A percentile compares a stretch with the other conserved stretches of the same genome.
Conservation (phyloP, 2,329 filamentous ascomycete species). For the Scleromitrula shiraiana region DNA sequence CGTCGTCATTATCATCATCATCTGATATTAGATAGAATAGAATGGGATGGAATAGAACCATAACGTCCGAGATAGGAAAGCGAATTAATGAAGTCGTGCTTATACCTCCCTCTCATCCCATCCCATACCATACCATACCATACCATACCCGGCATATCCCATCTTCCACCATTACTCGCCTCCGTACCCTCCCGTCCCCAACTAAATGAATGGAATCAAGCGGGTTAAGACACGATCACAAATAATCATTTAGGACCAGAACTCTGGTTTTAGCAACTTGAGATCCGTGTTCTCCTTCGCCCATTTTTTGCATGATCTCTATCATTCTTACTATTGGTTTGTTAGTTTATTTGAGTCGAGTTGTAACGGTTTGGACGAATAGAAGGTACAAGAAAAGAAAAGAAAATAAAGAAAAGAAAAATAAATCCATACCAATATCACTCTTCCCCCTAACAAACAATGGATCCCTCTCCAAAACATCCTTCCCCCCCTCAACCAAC, state of each 20-base stretch:
- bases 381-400: background rate
- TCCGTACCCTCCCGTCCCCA: background rate
- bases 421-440: conserved; percentile 48
- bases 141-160: background rate
- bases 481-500: conserved; percentile 38
- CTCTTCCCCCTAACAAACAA: conserved; percentile 50
- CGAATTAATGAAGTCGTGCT: too few relatives aligned
- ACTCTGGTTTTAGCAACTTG: conserved; percentile 53
- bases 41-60: background rate
- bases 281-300: conserved; percentile 46
- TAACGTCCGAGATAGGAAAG: too few relatives aligned
- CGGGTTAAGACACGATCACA: too few relatives aligned
- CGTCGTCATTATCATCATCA: too few relatives aligned
- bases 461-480: conserved; percentile 43
- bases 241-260: conserved; percentile 47
- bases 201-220: too few relatives aligned
- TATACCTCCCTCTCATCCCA: too few relatives aligned
- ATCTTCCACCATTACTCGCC: too few relatives aligned
- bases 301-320: conserved; percentile 53
- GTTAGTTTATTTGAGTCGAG: too few relatives aligned
- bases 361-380: too few relatives aligned
- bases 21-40: too few relatives aligned
- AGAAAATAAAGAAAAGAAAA: background rate
- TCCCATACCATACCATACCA: background rate
- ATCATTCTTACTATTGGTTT: conserved; percentile 47